Base-by-base conservation (phyloP, 352 stramenopile species). In the Phytophthora citrophthora region DNA sequence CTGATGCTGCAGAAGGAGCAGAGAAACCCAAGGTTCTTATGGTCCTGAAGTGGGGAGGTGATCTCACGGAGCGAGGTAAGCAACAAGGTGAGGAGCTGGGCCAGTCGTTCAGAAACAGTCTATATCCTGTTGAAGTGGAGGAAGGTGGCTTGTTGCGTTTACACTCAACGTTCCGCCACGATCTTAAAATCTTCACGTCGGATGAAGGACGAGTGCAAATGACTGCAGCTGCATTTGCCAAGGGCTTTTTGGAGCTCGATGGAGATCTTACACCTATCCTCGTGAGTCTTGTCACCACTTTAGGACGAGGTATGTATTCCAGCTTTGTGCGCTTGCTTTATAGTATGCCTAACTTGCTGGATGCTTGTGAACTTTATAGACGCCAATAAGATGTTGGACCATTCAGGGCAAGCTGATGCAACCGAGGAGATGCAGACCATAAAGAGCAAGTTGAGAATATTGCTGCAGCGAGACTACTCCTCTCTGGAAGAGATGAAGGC, bases 141-240 rank as follows among this genome's bases (percentile, higher is more conserved):
- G 87, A 95, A 70, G 88, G 96, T 20, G 97, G 97, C 3, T 90
- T 99, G 58, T 81, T 99, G 48, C 92, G 98, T 20, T 83, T 99
- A 32, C 98, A 99, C 83, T 99, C 97, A 39, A 99, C 98, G 0
- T 99, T 99, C 73, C 93, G 98, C 4, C 98, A 99, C 81, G 98
- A 99, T 71, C 81, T 99, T 27, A 99, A 99, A 74, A 99, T 99
- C 59, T 99, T 99, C 72, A 99, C 97, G 7, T 98, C 88, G 4
- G 97, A 99, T 68, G 98, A 99, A 90, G 98, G 98, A 1, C 83
- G 98, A 18, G 98, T 99, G 29, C 99, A 99, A 82, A 99, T 99
- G 79, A 99, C 98, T 18, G 98, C 97, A 0, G 98, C 98, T n/a
- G 97, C 97, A 5, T 99, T 99, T 72, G 95, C 97, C 13, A 99